Evolutionary conservation across 1,284 basidiomycete genomes (phyloP).

Genomic region (Gomphus bonarii): DNA sequence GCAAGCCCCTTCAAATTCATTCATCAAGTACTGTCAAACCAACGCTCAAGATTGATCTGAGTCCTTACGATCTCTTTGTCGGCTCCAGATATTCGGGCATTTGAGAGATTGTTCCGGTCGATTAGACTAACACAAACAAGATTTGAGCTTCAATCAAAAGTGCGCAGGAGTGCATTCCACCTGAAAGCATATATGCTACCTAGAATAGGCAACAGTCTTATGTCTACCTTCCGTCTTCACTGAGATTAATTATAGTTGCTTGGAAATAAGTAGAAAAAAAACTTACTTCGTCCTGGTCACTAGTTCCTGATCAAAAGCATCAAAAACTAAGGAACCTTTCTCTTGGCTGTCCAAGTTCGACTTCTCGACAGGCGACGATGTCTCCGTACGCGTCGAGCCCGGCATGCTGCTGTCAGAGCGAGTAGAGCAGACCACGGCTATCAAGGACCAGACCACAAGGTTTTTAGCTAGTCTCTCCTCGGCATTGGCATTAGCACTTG

Average conservation of each 20-base stretch:
- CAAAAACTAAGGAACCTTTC: not conserved
- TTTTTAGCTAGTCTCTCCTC: not conserved
- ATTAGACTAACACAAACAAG: not conserved
- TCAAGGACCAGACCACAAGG: not conserved
- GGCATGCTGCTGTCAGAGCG: not conserved
- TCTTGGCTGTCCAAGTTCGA: not conserved
- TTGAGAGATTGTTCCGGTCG: constrained; percentile 12
- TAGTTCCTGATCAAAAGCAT: not conserved
- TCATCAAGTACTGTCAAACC: not conserved
- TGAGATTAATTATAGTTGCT: not conserved
- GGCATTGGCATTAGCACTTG: not conserved
- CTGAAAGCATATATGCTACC: constrained; percentile 9
- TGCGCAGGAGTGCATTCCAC: not conserved
- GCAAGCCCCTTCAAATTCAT: constrained; percentile 1
- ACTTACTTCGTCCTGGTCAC: constrained; percentile 1
- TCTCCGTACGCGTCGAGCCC: not conserved
- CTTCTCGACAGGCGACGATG: not conserved
- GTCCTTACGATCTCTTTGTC: constrained; percentile 6
- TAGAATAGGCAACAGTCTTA: constrained; percentile 7
- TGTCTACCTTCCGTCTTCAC: constrained; percentile 7
- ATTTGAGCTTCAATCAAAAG: not conserved
- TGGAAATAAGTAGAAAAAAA: not conserved
- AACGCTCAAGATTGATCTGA: not conserved
- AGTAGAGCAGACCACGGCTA: not conserved
- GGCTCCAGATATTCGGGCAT: constrained; percentile 10